These are phyloP conservation scores for Auricularia sp. DNA, from an alignment of 768 basidiomycete species.

Conservation along the genomic window DNA sequence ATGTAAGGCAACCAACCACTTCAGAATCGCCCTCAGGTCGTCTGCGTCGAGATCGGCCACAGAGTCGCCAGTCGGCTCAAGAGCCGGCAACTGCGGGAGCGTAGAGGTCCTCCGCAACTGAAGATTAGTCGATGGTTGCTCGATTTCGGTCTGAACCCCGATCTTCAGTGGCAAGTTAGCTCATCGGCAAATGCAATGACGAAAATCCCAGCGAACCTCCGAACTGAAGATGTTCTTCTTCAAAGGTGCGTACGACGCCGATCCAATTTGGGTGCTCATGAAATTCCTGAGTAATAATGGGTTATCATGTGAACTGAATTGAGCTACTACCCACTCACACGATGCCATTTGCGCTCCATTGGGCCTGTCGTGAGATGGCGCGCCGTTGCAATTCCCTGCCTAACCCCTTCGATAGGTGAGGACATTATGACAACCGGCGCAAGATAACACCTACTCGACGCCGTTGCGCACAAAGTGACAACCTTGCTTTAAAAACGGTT, in stretches of 20 bases:
- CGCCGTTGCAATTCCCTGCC: constrained; percentile 59
- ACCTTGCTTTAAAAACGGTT: constrained; percentile 42
- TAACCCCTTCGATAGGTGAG: constrained; percentile 24
- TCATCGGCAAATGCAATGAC: not conserved
- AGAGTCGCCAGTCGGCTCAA: not conserved
- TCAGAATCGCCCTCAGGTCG: constrained; percentile 55
- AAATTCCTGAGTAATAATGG: constrained; percentile 30
- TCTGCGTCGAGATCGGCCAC: constrained; percentile 5
- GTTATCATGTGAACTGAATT: too few species aligned
- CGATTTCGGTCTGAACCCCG: constrained; percentile 48
- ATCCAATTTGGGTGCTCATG: constrained; percentile 37
- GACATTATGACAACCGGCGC: too few species aligned
- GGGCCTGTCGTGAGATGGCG: constrained; percentile 53
- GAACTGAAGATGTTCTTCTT: constrained; percentile 48
- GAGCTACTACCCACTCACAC: constrained; percentile 19
- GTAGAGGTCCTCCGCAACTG: not conserved
- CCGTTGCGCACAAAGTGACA: constrained; percentile 56
- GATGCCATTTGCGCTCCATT: constrained; percentile 67
- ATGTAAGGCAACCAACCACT: constrained; percentile 37
- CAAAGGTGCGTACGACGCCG: constrained; percentile 35
- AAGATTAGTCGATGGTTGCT: not conserved
- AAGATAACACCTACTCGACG: constrained; percentile 29
- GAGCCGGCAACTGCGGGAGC: not conserved
- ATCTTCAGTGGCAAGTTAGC: not conserved
- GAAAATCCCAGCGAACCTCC: constrained; percentile 26